Percentiles rank a stretch among this genome's conserved stretches.
These are phyloP conservation scores for Eucalyptus victrix DNA, from an alignment of 345 rosid species.

Conservation along the genomic window DNA sequence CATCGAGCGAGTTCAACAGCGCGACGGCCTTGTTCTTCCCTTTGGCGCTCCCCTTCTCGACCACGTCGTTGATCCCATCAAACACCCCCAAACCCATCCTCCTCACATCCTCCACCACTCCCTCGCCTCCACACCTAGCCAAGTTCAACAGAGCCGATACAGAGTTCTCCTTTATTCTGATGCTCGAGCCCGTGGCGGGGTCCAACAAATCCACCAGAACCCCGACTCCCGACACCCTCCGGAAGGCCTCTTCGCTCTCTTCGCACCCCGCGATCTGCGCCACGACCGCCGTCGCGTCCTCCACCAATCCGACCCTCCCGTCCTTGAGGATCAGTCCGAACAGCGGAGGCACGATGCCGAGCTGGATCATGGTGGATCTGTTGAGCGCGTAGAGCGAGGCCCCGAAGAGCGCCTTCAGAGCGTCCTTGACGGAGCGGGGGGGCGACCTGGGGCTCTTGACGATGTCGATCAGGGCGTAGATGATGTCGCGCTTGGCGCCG, in stretches of 20 bases:
- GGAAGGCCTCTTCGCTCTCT: constrained; percentile 62
- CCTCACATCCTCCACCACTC: constrained; percentile 29
- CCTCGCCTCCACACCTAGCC: constrained; percentile 44
- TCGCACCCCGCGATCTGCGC: constrained; percentile 93
- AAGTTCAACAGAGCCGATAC: constrained; percentile 69
- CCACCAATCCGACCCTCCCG: constrained; percentile 74
- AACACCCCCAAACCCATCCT: constrained; percentile 18
- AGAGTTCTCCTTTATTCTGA: constrained; percentile 63
- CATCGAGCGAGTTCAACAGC: background rate
- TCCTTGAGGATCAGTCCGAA: constrained; percentile 60
- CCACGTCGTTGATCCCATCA: constrained; percentile 54
- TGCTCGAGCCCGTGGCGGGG: constrained; percentile 50
- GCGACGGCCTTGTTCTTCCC: constrained; percentile 38
- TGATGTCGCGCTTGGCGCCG: constrained; percentile 81
- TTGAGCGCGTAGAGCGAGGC: constrained; percentile 60
- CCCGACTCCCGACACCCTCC: constrained; percentile 34
- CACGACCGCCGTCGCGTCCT: constrained; percentile 87
- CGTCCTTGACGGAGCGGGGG: constrained; percentile 66
- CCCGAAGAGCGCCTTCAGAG: constrained; percentile 81
- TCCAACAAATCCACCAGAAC: constrained; percentile 74
- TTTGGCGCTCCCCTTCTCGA: constrained; percentile 44
- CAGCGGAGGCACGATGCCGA: constrained; percentile 54
- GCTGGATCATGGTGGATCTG: constrained; percentile 43
- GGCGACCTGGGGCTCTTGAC: constrained; percentile 37
- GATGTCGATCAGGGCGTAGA: constrained; percentile 62